Percentiles rank a stretch among this genome's conserved stretches.
These are phyloP conservation scores for Lathyrus sativus DNA, from an alignment of 306 rosid species.

Conservation along the genomic window DNA sequence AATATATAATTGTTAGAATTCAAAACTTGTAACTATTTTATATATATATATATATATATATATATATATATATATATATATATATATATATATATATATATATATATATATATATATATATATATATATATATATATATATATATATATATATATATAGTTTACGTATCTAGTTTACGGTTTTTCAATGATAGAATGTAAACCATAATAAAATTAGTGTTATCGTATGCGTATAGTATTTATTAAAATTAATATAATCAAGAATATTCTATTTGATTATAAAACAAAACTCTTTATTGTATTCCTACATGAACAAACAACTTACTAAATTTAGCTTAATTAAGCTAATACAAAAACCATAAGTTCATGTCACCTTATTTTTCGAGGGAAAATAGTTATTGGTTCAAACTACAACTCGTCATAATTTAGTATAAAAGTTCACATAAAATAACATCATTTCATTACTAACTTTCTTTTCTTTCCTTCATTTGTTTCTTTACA, in stretches of 20 bases:
- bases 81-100: too few relatives aligned
- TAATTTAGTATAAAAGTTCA: not conserved
- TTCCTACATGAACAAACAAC: slow-evolving; percentile 1
- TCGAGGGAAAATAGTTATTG: slow-evolving; percentile 3
- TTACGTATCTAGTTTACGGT: too few relatives aligned
- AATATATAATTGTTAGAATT: too few relatives aligned
- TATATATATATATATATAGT: too few relatives aligned
- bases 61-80: too few relatives aligned
- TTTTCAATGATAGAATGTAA: too few relatives aligned
- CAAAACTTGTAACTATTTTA: too few relatives aligned
- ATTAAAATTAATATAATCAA: not conserved
- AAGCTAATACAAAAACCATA: not conserved
- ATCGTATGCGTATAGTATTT: too few relatives aligned
- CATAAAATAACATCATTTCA: not conserved
- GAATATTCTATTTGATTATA: not conserved
- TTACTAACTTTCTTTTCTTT: slow-evolving; percentile 7
- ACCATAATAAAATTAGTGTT: too few relatives aligned
- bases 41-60: too few relatives aligned
- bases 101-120: too few relatives aligned
- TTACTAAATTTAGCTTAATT: slow-evolving; percentile 30
- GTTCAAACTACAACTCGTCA: slow-evolving; percentile 8
- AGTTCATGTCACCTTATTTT: slow-evolving; percentile 25
- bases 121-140: too few relatives aligned
- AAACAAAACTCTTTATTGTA: not conserved
- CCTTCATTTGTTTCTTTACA: not conserved